These are phyloP conservation scores for Thelonectria olida DNA, from an alignment of 2,329 filamentous ascomycete species.

Conservation along the genomic window DNA sequence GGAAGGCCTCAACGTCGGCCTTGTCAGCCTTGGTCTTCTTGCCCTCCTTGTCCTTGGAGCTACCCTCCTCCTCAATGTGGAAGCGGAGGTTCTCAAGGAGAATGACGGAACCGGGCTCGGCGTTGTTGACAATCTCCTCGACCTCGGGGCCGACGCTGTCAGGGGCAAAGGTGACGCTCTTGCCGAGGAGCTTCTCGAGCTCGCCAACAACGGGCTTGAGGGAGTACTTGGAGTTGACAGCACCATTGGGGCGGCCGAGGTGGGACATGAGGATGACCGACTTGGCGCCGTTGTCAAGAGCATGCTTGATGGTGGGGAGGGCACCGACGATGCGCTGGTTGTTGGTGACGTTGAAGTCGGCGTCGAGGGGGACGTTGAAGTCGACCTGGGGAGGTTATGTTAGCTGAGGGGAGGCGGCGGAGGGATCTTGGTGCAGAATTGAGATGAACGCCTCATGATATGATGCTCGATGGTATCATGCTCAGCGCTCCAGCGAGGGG, in stretches of 20 bases:
- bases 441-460: not conserved
- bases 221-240: slow-evolving; percentile 91
- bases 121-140: slow-evolving; percentile 88
- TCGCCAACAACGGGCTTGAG: slow-evolving; percentile 90
- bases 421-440: not conserved
- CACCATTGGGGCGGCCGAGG: slow-evolving; percentile 93
- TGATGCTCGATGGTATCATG: slow-evolving; percentile 8
- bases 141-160: slow-evolving; percentile 92
- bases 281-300: slow-evolving; percentile 89
- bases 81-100: slow-evolving; percentile 98
- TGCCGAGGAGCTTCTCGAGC: slow-evolving; percentile 89
- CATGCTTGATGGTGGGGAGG: slow-evolving; percentile 94
- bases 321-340: slow-evolving; percentile 98
- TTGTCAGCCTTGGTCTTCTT: slow-evolving; percentile 99
- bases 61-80: slow-evolving; percentile 98
- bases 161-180: slow-evolving; percentile 85
- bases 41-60: slow-evolving; percentile 89
- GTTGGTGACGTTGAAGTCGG: slow-evolving; percentile 94
- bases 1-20: slow-evolving; percentile 89
- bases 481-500: slow-evolving; percentile 10
- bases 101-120: slow-evolving; percentile 82
- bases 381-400: slow-evolving; percentile 75
- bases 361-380: slow-evolving; percentile 99
- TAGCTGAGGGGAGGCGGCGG: not conserved
- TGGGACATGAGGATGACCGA: slow-evolving; percentile 98